Conservation (phyloP, 2,329 filamentous ascomycete species). For the Colletotrichum tabaci region DNA sequence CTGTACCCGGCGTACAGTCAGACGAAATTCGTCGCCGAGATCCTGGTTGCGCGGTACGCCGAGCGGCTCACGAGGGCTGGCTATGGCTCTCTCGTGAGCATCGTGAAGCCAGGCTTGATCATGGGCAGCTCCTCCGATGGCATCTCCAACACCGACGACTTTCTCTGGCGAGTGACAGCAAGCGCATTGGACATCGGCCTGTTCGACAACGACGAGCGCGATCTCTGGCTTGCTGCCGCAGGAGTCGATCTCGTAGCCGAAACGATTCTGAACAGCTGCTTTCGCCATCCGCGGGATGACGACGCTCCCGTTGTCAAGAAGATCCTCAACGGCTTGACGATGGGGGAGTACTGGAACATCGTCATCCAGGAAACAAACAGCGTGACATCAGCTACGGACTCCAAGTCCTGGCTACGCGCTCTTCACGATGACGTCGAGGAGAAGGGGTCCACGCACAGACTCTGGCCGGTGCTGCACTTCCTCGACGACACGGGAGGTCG, state of each 20-base stretch:
- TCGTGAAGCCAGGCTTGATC: slow-evolving; percentile 46
- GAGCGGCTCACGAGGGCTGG: background rate
- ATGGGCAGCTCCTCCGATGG: slow-evolving; percentile 43
- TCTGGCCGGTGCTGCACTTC: slow-evolving; percentile 48
- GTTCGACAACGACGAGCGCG: slow-evolving; percentile 33
- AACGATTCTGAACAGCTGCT: slow-evolving; percentile 27
- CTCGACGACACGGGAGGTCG: slow-evolving; percentile 34
- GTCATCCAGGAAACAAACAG: slow-evolving; percentile 34
- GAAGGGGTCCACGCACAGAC: slow-evolving; percentile 40
- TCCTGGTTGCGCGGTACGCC: slow-evolving; percentile 35
- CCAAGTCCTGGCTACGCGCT: slow-evolving; percentile 16
- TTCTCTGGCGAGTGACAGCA: slow-evolving; percentile 44
- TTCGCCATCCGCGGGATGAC: background rate
- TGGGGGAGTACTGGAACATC: slow-evolving; percentile 44
- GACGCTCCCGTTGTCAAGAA: slow-evolving; percentile 10
- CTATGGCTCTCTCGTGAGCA: slow-evolving; percentile 18
- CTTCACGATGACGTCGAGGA: slow-evolving; percentile 37
- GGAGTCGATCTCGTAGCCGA: slow-evolving; percentile 42
- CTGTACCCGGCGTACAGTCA: slow-evolving; percentile 43
- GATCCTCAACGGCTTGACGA: slow-evolving; percentile 38
- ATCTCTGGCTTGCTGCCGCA: slow-evolving; percentile 43
- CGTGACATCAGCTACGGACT: slow-evolving; percentile 24
- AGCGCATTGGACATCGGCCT: slow-evolving; percentile 36
- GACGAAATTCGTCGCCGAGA: slow-evolving; percentile 46
- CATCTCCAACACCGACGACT: slow-evolving; percentile 46